Evolutionary conservation across 495 filamentous ascomycete genomes (phyloP).

Genomic region (Penicillium nucicola): DNA sequence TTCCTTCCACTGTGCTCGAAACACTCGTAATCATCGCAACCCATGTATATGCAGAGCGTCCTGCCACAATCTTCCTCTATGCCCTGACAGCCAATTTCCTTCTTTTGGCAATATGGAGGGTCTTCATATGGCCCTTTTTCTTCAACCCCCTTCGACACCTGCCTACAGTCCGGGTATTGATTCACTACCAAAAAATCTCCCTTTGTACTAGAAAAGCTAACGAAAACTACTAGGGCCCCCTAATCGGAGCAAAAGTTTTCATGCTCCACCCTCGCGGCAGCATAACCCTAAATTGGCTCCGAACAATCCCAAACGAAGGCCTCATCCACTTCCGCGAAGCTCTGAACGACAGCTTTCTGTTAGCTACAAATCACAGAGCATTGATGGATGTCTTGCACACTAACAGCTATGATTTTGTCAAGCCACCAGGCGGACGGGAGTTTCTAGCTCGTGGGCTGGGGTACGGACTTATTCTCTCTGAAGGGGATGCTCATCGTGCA

Average conservation of each 20-base stretch:
- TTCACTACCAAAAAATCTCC: no score
- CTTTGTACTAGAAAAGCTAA: no score
- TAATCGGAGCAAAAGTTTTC: constrained; percentile 59
- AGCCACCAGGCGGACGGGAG: constrained; percentile 34
- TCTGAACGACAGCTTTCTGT: constrained; percentile 19
- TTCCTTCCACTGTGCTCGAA: constrained; percentile 8
- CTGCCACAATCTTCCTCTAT: constrained; percentile 12
- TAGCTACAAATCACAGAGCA: constrained; percentile 34
- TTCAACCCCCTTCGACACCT: constrained; percentile 64
- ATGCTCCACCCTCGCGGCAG: constrained; percentile 52
- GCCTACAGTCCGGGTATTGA: constrained; percentile 51
- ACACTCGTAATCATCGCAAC: constrained; percentile 1
- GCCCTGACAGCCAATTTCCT: constrained; percentile 18
- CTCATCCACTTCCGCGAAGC: constrained; percentile 66
- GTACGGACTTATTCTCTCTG: constrained; percentile 69
- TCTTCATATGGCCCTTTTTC: constrained; percentile 64
- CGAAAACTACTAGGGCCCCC: constrained; percentile 28
- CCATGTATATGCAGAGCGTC: constrained; percentile 6
- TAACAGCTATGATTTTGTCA: constrained; percentile 45
- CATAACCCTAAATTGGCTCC: constrained; percentile 61
- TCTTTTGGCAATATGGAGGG: constrained; percentile 37
- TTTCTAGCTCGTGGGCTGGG: constrained; percentile 70
- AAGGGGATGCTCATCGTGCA: constrained; percentile 68
- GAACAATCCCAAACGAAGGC: constrained; percentile 72
- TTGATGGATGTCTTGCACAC: constrained; percentile 52